A percentile compares a stretch with the other conserved stretches of the same genome.
Evolutionary conservation across 352 stramenopile species (phyloP).

Genomic region (Globisporangium barbulae): DNA sequence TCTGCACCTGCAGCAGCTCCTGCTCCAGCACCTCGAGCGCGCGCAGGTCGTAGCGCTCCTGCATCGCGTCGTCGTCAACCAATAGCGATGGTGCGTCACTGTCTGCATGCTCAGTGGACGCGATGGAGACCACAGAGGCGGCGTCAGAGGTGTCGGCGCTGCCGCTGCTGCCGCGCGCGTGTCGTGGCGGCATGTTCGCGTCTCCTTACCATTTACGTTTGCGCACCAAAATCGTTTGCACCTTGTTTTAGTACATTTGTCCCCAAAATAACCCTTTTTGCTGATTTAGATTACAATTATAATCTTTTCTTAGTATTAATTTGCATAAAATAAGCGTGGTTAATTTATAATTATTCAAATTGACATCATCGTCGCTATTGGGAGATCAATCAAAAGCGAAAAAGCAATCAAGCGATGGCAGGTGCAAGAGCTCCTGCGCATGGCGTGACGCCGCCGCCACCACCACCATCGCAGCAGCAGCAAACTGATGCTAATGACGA

Average conservation of each 20-base stretch:
- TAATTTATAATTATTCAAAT: background rate
- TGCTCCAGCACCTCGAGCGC: constrained; percentile 38
- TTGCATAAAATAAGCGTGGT: background rate
- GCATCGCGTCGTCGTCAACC: constrained; percentile 16
- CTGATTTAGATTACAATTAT: background rate
- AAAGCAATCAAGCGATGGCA: background rate
- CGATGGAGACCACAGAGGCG: background rate
- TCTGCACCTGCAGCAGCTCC: constrained; percentile 47
- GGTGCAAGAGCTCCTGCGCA: background rate
- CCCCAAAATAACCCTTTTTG: background rate
- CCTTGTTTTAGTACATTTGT: constrained; percentile 6
- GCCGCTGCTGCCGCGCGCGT: background rate
- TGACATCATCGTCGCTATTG: background rate
- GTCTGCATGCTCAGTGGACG: background rate
- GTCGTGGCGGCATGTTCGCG: constrained; percentile 1
- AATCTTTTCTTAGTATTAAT: background rate
- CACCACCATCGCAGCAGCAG: constrained; percentile 14
- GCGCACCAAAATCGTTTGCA: background rate
- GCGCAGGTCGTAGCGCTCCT: constrained; percentile 37
- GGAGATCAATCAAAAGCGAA: background rate
- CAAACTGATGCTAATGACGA: constrained; percentile 16
- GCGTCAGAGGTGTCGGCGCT: background rate
- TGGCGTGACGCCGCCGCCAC: constrained; percentile 5
- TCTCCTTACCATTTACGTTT: background rate
- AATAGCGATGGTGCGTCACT: background rate